Conservation (phyloP, 179 eudicot genomes). For the Amaranthus tricolor region DNA sequence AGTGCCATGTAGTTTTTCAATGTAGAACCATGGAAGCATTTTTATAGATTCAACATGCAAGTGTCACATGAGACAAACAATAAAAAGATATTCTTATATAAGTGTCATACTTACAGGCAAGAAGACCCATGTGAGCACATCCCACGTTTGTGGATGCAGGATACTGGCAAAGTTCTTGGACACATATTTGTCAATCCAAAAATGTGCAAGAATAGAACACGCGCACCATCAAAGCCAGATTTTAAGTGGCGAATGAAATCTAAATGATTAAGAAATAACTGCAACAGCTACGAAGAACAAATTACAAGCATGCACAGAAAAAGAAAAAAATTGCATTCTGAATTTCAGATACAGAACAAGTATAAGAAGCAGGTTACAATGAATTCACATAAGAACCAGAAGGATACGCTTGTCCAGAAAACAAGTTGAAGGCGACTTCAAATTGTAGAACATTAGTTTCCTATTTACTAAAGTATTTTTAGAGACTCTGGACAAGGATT, state of each 20-base stretch:
- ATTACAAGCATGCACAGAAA: background rate
- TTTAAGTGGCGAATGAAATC: constrained; percentile 59
- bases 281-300: background rate
- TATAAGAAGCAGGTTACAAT: background rate
- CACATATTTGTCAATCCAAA: constrained; percentile 44
- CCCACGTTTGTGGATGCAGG: constrained; percentile 44
- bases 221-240: constrained; percentile 50
- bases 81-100: constrained; percentile 7
- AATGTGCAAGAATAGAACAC: constrained; percentile 46
- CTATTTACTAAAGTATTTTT: constrained; percentile 47
- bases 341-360: background rate
- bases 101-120: constrained; percentile 54
- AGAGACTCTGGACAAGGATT: constrained; percentile 36
- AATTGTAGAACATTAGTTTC: constrained; percentile 51
- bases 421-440: constrained; percentile 38
- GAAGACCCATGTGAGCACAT: constrained; percentile 34
- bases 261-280: constrained; percentile 36
- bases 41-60: background rate
- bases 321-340: background rate
- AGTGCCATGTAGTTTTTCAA: background rate
- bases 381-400: constrained; percentile 4
- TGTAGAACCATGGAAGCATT: background rate
- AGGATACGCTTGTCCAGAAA: constrained; percentile 81
- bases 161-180: constrained; percentile 21
- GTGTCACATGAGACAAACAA: constrained; percentile 3